Evolutionary conservation across 805 yeast genomes (phyloP).

Genomic region (Dipodascus geniculatus): DNA sequence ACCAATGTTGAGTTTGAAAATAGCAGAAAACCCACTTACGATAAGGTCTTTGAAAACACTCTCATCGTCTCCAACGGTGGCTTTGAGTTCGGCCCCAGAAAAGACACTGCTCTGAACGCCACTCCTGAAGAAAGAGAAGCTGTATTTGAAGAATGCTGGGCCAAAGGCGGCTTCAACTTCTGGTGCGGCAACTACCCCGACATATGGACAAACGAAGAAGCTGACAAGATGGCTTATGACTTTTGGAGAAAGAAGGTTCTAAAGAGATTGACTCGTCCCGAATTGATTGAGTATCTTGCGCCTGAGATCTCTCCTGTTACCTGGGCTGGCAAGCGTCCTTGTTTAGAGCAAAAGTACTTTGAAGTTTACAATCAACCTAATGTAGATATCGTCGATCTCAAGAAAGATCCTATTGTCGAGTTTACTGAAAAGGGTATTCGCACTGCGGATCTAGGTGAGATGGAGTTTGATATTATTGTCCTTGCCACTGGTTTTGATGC

Average conservation of each 20-base stretch:
- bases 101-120: constrained; percentile 13
- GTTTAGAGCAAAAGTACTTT: constrained; percentile 17
- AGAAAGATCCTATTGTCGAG: constrained; percentile 13
- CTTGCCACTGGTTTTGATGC: constrained; percentile 19
- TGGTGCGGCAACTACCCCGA: constrained; percentile 21
- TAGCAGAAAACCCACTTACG: not conserved
- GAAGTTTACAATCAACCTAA: constrained; percentile 21
- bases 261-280: constrained; percentile 16
- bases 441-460: not conserved
- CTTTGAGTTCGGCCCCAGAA: constrained; percentile 8
- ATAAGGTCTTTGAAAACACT: not conserved
- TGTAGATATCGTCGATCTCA: constrained; percentile 20
- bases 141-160: constrained; percentile 15
- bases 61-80: constrained; percentile 12
- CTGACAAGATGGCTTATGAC: constrained; percentile 17
- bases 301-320: constrained; percentile 19
- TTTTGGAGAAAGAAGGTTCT: constrained; percentile 17
- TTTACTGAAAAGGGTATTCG: constrained; percentile 11
- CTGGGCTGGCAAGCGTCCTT: constrained; percentile 19
- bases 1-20: not conserved
- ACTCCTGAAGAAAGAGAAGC: constrained; percentile 14
- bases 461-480: constrained; percentile 3
- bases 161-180: constrained; percentile 21
- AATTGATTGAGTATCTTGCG: constrained; percentile 14
- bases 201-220: constrained; percentile 11